Evolutionary conservation across 169 alveolate species (phyloP), one percentile per base, ranked within the genome.

Genomic region (Cryptosporidium andersoni): DNA sequence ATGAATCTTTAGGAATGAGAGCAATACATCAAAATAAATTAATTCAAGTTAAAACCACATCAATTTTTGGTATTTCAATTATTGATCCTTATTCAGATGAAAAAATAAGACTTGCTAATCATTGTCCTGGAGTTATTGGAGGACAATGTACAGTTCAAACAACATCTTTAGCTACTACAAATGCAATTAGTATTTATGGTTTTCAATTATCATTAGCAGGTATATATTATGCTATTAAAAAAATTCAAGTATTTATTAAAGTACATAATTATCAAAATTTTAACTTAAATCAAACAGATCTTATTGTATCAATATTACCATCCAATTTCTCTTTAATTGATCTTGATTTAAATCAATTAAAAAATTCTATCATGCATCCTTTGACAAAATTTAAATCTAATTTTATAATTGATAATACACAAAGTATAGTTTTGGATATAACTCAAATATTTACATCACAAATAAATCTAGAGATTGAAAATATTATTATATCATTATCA

Each of bases 131-230:
- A 47, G 60, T 48, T 4, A n/a, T 74, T n/a, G 68, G 66, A 45
- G 82, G 82, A 14, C 82, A 74, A 34, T 74, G 82, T 56, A 60
- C 58, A 3, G 82, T 74, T 11, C 82, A 74, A 56, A 74, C 58
- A 5, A 74, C 82, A 2, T 74, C 82, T 40, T 64, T 74, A 25
- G 49, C 39, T 4, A 34, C 82, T 36, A 74, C 82, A 14, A 74
- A 43, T 40, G 82, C 82, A n/a, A 48, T 74, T 8, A 68, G 82
- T 11, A 74, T 74, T 43, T 74, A 56, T 58, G 82, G 82, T 7
- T 74, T 74, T 40, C 82, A 74, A 36, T 68, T 74, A 4, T 58
- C 64, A 2, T 49, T 74, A 8, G 82, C 82, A 12, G 82, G 82
- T 43, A 62, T 74, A 14, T 12, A 42, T 5, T 48, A 25, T 48